Evolutionary conservation across 2,329 filamentous ascomycete species (phyloP), one percentile per base, ranked within the genome.

Genomic region (Cytospora leucostoma): DNA sequence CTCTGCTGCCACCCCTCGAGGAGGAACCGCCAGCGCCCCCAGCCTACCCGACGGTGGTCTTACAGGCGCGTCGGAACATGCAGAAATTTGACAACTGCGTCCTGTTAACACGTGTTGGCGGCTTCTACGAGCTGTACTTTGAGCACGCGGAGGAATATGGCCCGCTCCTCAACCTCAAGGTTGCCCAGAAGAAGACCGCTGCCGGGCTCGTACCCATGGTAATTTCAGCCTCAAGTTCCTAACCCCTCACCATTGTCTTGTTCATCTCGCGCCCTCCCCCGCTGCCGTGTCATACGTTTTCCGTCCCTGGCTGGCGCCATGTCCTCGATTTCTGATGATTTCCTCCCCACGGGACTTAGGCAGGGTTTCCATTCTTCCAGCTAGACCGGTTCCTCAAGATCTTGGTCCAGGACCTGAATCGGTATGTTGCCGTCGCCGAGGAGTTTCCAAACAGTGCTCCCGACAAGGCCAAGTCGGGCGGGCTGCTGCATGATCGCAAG

Each of bases 41-140:
- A 17, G 72, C 78, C 6, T 97, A 97, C 75, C 93, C 95, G 17
- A 90, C 92, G n/a, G 90, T 98, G 55, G 80, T 98, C 63, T 86
- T 92, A 72, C 93, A 97, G 74, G 94, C 92, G 34, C 86, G 87
- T 62, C 91, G 88, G 68, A 96, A 97, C 77, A 97, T 98, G 89
- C 84, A 87, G 69, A 93, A 90, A 71, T 97, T 96, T 77, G 86
- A 88, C 71, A 92, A 96, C 70, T 98, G 94, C 76, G 90, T 99
- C 47, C 76, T 99, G 8, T 79, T 99, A 65, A 99, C 95, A 4
- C 87, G 94, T 62, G 93, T 99, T 34, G 95, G 95, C 62, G 89
- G 93, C 65, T 99, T 99, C 77, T 99, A 98, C 76, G 95, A 99
- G 84, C 80, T 99, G 64, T 99, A 99, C 78, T 96, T 98, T 75